A percentile compares a stretch with the other conserved stretches of the same genome.
These are phyloP conservation scores for Penicillium vulpinum DNA, from an alignment of 2,329 filamentous ascomycete species.

Conservation along the genomic window DNA sequence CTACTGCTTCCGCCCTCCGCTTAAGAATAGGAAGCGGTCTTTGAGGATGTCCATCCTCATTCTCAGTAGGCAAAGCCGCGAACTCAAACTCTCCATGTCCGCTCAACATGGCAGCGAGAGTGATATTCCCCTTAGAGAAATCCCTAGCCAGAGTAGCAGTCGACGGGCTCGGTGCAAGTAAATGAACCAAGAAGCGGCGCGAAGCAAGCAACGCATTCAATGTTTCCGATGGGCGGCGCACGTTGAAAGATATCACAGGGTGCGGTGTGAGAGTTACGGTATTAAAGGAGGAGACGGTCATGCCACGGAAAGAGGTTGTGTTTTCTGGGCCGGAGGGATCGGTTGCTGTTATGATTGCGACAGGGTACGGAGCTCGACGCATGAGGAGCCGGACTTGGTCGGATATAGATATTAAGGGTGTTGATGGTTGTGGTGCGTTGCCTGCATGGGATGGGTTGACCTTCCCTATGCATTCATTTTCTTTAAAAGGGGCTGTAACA, in stretches of 20 bases:
- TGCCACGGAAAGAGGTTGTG: conserved; percentile 45
- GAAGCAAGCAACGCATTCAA: conserved; percentile 53
- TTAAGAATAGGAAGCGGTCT: conserved; percentile 32
- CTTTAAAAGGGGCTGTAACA: conserved; percentile 10
- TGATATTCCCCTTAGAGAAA: conserved; percentile 43
- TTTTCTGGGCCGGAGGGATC: conserved; percentile 32
- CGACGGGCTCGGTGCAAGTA: conserved; percentile 42
- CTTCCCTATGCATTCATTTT: not conserved
- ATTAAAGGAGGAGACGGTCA: conserved; percentile 63
- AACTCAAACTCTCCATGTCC: conserved; percentile 35
- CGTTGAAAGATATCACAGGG: conserved; percentile 63
- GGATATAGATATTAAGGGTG: conserved; percentile 25
- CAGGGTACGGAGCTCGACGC: conserved; percentile 58
- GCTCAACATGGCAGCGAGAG: conserved; percentile 29
- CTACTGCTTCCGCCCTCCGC: conserved; percentile 10
- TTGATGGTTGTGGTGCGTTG: not conserved
- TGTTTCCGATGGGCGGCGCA: conserved; percentile 58
- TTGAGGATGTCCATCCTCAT: not conserved
- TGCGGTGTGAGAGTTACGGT: conserved; percentile 57
- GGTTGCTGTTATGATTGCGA: conserved; percentile 56
- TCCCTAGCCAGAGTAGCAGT: conserved; percentile 42
- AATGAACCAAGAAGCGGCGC: conserved; percentile 52
- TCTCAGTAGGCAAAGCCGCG: conserved; percentile 10
- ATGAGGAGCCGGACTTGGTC: conserved; percentile 49
- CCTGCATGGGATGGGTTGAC: not conserved